These are phyloP conservation scores for Populus trichocarpa DNA, from an alignment of 441 rosid species.

Conservation along the genomic window DNA sequence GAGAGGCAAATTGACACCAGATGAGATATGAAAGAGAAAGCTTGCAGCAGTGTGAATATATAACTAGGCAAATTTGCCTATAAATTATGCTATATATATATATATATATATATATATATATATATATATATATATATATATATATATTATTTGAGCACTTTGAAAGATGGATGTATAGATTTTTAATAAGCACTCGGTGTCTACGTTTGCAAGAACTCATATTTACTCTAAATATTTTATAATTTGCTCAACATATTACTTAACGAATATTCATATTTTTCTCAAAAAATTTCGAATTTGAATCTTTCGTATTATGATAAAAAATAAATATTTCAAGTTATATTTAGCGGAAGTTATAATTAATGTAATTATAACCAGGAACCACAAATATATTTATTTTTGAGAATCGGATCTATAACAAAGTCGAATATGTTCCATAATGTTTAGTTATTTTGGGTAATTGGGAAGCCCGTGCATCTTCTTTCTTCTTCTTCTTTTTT, in stretches of 20 bases:
- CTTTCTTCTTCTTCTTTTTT: not conserved
- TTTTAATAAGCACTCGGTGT: too few species aligned
- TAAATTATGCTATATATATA: too few species aligned
- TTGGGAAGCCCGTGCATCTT: not conserved
- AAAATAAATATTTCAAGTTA: not conserved
- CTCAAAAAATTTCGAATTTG: not conserved
- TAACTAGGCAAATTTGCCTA: not conserved
- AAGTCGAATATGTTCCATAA: not conserved
- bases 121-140: too few species aligned
- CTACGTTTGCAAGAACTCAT: too few species aligned
- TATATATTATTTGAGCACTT: not conserved
- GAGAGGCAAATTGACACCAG: not conserved
- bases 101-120: too few species aligned
- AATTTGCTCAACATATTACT: too few species aligned
- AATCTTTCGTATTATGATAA: too few species aligned
- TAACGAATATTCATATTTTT: too few species aligned
- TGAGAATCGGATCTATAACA: not conserved
- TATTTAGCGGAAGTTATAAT: not conserved
- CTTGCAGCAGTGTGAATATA: not conserved
- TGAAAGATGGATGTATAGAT: not conserved
- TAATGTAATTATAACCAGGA: not conserved
- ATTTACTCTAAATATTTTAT: too few species aligned
- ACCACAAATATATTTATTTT: not conserved
- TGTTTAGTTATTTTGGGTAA: not conserved
- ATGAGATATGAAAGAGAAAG: too few species aligned